Percentiles rank a stretch among this genome's conserved stretches.
Evolutionary conservation across 371 early-diverging fungal species (phyloP).

Genomic region (Mortierella sp.): DNA sequence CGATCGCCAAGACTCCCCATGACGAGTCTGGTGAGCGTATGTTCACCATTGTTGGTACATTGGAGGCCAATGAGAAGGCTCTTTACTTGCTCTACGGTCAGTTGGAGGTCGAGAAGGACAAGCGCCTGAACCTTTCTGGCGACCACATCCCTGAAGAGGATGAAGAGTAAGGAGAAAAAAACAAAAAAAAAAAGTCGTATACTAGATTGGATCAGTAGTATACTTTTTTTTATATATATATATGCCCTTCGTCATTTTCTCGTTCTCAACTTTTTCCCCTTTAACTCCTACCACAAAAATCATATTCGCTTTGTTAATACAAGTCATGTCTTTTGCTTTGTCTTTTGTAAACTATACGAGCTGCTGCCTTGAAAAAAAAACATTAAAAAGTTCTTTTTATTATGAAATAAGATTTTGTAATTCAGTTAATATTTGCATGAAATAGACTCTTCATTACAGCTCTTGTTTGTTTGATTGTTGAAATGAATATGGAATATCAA

Average conservation of each 20-base stretch:
- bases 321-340: constrained; percentile 13
- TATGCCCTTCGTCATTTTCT: constrained; percentile 4
- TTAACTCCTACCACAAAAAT: not conserved
- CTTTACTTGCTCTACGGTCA: constrained; percentile 84
- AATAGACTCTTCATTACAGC: too few species aligned
- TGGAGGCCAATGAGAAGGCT: constrained; percentile 85
- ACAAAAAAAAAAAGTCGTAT: not conserved
- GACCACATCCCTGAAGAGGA: constrained; percentile 54
- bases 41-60: constrained; percentile 85
- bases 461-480: not conserved
- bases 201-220: not conserved
- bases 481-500: too few species aligned
- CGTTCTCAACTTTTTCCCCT: not conserved
- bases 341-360: constrained; percentile 20
- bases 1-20: constrained; percentile 72
- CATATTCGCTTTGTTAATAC: constrained; percentile 18
- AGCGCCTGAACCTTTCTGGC: constrained; percentile 67
- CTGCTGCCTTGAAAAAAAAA: not conserved
- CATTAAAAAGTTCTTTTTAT: not conserved
- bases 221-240: not conserved
- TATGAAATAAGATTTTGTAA: not conserved
- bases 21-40: constrained; percentile 70
- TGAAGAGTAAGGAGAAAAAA: constrained; percentile 31
- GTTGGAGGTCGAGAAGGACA: constrained; percentile 84
- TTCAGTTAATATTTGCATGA: not conserved